Evolutionary conservation across 2,329 filamentous ascomycete species (phyloP).

Genomic region (Dothistroma pini): DNA sequence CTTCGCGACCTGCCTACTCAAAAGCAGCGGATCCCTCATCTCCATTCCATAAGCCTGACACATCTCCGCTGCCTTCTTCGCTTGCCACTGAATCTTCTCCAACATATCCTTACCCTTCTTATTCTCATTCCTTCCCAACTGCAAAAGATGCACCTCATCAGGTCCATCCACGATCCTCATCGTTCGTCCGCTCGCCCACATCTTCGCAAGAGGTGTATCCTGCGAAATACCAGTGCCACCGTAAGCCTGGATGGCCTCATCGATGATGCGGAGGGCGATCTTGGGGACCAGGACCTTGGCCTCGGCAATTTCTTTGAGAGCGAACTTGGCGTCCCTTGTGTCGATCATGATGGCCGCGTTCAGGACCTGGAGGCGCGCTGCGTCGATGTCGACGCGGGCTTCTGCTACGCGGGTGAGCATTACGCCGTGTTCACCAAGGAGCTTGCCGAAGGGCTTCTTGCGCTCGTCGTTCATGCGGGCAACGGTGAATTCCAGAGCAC

Average conservation of each 20-base stretch:
- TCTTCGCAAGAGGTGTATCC: constrained; percentile 80
- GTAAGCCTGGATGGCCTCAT: constrained; percentile 81
- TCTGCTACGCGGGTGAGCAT: constrained; percentile 93
- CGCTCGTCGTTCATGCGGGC: constrained; percentile 86
- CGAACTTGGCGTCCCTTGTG: constrained; percentile 78
- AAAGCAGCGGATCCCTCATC: constrained; percentile 40
- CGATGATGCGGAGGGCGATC: constrained; percentile 80
- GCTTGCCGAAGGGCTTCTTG: constrained; percentile 89
- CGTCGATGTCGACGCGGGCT: constrained; percentile 89
- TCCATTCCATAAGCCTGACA: constrained; percentile 56
- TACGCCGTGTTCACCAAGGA: constrained; percentile 82
- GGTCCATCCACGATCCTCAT: constrained; percentile 64
- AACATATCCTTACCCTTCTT: constrained; percentile 57
- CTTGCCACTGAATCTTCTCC: constrained; percentile 61
- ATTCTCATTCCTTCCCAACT: constrained; percentile 78
- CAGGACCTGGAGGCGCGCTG: constrained; percentile 81
- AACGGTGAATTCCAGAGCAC: constrained; percentile 90
- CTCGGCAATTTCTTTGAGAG: constrained; percentile 88
- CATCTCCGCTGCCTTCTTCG: constrained; percentile 61
- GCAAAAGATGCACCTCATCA: constrained; percentile 87
- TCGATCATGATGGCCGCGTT: constrained; percentile 97
- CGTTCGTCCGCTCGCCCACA: constrained; percentile 34
- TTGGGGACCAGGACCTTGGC: constrained; percentile 89
- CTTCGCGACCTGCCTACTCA: constrained; percentile 35
- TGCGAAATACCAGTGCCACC: constrained; percentile 87